Evolutionary conservation across 2,329 filamentous ascomycete genomes (phyloP), one percentile per base, ranked within the genome.

Genomic region (Cordyceps militaris): DNA sequence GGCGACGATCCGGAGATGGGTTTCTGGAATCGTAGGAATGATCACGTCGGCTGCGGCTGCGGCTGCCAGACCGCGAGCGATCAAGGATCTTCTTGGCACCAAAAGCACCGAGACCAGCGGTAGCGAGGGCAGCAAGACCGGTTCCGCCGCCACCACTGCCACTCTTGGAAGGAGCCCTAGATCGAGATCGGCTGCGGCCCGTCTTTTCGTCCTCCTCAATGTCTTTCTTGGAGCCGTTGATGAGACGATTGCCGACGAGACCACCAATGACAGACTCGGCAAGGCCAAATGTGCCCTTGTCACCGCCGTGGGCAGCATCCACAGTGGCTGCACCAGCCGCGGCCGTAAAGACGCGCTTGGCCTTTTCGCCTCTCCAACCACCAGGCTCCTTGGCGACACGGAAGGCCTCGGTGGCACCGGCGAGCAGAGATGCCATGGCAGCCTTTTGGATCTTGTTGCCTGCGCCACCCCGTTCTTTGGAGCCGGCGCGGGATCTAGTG

Each of bases 321-420:
- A 96, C 88, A 59, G 91, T 89, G 63, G 89, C 93, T 60, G 93
- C 91, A 73, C 90, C 88, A 26, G 83, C 81, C 26, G 93, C 93
- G 49, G 91, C 92, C 23, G 93, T 97, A 50, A 96, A 81, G 60
- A 97, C 84, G 54, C 93, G 90, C 76, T 91, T 94, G 63, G 91
- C 90, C 74, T 97, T 97, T 62, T 89, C 88, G 38, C 92, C 93
- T 62, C 86, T 88, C 91, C 92, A 97, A 44, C 87, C 83, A 56
- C 93, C 93, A 2, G 91, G 88, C 61, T 94, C 88, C 66, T 93
- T 96, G 69, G 92, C 86, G 58, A 91, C 86, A 61, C 90, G 87
- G 79, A 96, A 96, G 43, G 93, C 93, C 72, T 97, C 92, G 56
- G 91, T 88, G 42, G 92, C 93, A 65, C 91, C 93, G 30, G 93